phyloP scores from a whole-genome alignment of 768 basidiomycete genomes.

The Kwoniella pini region DNA sequence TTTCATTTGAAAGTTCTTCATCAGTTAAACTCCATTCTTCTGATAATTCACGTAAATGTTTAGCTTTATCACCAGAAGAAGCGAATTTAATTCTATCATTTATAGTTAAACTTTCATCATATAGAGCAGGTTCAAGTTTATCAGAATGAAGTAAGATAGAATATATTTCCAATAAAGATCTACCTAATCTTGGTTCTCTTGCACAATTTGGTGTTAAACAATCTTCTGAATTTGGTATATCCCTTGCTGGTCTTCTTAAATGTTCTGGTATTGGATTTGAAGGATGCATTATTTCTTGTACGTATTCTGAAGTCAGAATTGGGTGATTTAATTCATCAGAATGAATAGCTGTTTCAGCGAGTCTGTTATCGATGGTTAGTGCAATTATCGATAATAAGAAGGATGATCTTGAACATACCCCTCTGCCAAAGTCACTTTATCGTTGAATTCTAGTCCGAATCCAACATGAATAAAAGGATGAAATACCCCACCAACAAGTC shows the following conservation, averaged over 20 bases:
- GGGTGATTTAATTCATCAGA: slow-evolving; percentile 13
- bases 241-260: slow-evolving; percentile 6
- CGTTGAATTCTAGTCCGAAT: slow-evolving; percentile 46
- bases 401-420: slow-evolving; percentile 22
- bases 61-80: slow-evolving; percentile 12
- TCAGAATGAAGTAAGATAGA: slow-evolving; percentile 12
- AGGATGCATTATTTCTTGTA: slow-evolving; percentile 6
- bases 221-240: slow-evolving; percentile 7
- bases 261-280: slow-evolving; percentile 10
- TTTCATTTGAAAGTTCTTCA: slow-evolving; percentile 25
- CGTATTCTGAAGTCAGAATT: slow-evolving; percentile 24
- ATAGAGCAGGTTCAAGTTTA: slow-evolving; percentile 19
- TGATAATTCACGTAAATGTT: slow-evolving; percentile 21
- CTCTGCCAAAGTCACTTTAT: slow-evolving; percentile 40
- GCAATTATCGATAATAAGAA: not conserved
- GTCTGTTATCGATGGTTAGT: slow-evolving; percentile 8
- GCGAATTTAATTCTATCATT: slow-evolving; percentile 27
- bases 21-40: slow-evolving; percentile 34
- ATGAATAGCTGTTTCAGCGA: slow-evolving; percentile 41
- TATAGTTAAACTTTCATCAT: slow-evolving; percentile 30
- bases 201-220: not conserved
- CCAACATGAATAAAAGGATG: slow-evolving; percentile 47
- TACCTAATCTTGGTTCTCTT: slow-evolving; percentile 17
- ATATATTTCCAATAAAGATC: slow-evolving; percentile 36
- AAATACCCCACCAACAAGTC: slow-evolving; percentile 35